These are phyloP conservation scores for Malania oleifera DNA, from an alignment of 164 flowering plant species.

Conservation along the genomic window DNA sequence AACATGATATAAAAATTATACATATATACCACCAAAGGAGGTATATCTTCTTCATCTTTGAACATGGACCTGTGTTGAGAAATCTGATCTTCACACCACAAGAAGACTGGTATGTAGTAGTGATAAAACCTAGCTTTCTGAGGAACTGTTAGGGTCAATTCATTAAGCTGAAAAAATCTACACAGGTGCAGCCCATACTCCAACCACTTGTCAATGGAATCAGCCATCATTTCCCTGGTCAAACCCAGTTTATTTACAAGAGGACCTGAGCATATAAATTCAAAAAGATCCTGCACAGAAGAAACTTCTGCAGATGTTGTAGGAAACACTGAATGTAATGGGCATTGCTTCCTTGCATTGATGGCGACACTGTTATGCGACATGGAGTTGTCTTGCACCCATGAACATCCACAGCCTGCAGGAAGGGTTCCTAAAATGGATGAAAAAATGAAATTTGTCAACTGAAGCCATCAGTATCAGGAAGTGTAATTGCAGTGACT, in stretches of 20 bases:
- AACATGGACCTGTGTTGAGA: slow-evolving; percentile 53
- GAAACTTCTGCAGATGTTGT: slow-evolving; percentile 53
- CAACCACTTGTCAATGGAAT: slow-evolving; percentile 77
- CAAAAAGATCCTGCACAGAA: slow-evolving; percentile 71
- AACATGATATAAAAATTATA: neutral
- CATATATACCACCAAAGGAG: slow-evolving; percentile 83
- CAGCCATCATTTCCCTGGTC: slow-evolving; percentile 53
- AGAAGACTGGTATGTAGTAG: slow-evolving; percentile 86
- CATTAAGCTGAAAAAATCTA: slow-evolving; percentile 65
- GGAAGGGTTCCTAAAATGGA: slow-evolving; percentile 14
- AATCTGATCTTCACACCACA: slow-evolving; percentile 94
- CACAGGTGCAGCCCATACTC: slow-evolving; percentile 50
- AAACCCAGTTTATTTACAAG: slow-evolving; percentile 52
- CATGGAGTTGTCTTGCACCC: slow-evolving; percentile 44
- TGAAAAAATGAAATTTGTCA: neutral
- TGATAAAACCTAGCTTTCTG: slow-evolving; percentile 82
- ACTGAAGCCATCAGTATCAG: neutral
- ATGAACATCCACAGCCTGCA: slow-evolving; percentile 34
- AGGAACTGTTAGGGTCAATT: slow-evolving; percentile 46
- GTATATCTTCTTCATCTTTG: slow-evolving; percentile 66
- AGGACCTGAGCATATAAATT: slow-evolving; percentile 82
- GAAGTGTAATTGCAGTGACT: neutral
- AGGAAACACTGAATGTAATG: slow-evolving; percentile 41
- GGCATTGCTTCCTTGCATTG: slow-evolving; percentile 22
- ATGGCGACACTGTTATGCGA: slow-evolving; percentile 5